phyloP scores from a whole-genome alignment of 2,329 filamentous ascomycete species.

The Alternaria conjuncta region DNA sequence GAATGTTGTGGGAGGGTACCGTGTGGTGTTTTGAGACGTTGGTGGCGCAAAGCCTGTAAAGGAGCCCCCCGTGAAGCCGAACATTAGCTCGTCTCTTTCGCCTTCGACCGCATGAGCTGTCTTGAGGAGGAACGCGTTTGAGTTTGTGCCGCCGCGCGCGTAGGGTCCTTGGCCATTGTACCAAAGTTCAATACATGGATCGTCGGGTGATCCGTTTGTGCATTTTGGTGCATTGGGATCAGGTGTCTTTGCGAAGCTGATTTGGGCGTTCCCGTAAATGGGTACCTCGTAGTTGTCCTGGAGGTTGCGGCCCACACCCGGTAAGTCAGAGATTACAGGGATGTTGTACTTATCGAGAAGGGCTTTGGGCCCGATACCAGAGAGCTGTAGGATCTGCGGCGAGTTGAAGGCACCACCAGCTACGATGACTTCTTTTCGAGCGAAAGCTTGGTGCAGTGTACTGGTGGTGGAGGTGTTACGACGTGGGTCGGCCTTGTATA shows the following conservation, averaged over 20 bases:
- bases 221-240: slow-evolving; percentile 16
- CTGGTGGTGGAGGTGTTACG: slow-evolving; percentile 22
- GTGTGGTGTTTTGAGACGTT: slow-evolving; percentile 51
- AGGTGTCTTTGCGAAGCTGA: background rate
- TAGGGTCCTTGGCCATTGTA: slow-evolving; percentile 25
- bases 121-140: slow-evolving; percentile 57
- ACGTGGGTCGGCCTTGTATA: slow-evolving; percentile 54
- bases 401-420: slow-evolving; percentile 63
- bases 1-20: slow-evolving; percentile 17
- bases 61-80: slow-evolving; percentile 54
- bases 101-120: slow-evolving; percentile 50
- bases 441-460: slow-evolving; percentile 18
- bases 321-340: slow-evolving; percentile 58
- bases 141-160: slow-evolving; percentile 56
- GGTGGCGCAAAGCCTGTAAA: slow-evolving; percentile 60
- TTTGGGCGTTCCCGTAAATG: slow-evolving; percentile 58
- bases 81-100: slow-evolving; percentile 60
- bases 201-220: slow-evolving; percentile 27
- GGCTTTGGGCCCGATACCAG: slow-evolving; percentile 62
- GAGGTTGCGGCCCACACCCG: slow-evolving; percentile 28
- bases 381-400: slow-evolving; percentile 68
- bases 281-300: slow-evolving; percentile 45
- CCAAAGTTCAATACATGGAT: slow-evolving; percentile 27
- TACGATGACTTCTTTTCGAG: slow-evolving; percentile 28
- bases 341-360: slow-evolving; percentile 62